phyloP scores from a whole-genome alignment of 768 basidiomycete species.

The Suillus subaureus region DNA sequence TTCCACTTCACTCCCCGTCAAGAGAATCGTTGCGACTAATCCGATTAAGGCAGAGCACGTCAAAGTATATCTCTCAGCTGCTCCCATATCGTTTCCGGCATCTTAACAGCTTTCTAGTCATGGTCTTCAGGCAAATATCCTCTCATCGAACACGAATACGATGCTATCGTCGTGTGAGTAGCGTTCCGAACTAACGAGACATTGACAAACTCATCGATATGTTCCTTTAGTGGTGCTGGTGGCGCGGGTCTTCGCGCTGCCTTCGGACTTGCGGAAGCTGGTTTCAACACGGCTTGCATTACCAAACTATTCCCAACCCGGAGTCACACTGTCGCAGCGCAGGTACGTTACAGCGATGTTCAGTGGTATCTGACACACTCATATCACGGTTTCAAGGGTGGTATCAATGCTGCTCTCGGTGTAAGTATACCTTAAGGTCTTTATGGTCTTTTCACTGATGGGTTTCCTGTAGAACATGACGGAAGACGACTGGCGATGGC shows the following conservation, averaged over 20 bases:
- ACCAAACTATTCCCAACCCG: constrained; percentile 98
- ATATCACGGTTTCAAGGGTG: constrained; percentile 57
- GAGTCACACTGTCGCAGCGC: constrained; percentile 98
- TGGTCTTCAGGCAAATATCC: constrained; percentile 91
- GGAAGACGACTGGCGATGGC: constrained; percentile 99
- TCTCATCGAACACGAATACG: constrained; percentile 97
- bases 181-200: background rate
- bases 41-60: constrained; percentile 83
- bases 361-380: background rate
- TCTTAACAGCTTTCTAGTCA: constrained; percentile 44
- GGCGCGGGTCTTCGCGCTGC: constrained; percentile 98
- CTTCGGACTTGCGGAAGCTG: constrained; percentile 97
- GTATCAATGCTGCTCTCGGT: constrained; percentile 97
- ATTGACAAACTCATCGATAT: constrained; percentile 16
- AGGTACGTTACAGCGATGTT: constrained; percentile 48
- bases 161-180: constrained; percentile 97
- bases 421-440: constrained; percentile 45
- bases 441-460: constrained; percentile 7
- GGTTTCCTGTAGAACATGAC: constrained; percentile 80
- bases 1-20: constrained; percentile 59
- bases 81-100: constrained; percentile 10
- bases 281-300: constrained; percentile 98
- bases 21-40: constrained; percentile 67
- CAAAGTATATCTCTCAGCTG: constrained; percentile 48
- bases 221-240: constrained; percentile 77